Evolutionary conservation across 1,284 basidiomycete genomes (phyloP), one percentile per base, ranked within the genome.

Genomic region (Cystobasidium slooffiae): DNA sequence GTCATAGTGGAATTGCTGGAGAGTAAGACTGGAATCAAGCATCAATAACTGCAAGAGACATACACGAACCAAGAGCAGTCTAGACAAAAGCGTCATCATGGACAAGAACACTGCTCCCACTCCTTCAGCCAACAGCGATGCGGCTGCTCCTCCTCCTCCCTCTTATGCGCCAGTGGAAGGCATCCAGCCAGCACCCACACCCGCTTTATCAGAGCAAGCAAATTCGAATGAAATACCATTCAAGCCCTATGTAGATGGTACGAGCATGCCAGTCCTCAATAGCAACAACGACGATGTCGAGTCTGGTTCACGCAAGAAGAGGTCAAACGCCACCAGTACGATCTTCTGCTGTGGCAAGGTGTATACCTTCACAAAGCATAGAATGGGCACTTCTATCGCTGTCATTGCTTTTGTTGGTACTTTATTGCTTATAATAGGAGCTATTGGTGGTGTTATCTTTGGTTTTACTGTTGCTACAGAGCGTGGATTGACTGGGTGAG

Each of bases 401-500:
- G 53, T 56, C 6, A 37, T 37, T 56, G 53, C 53, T 6, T 56
- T 56, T 37, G 53, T 56, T 31, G 53, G 10, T 24, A 12, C 39
- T 14, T n/a, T 56, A 9, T 37, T 56, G 10, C 24, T 67, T 16
- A 18, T 55, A 12, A 1, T 68, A 4, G 67, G 18, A 22, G 43
- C 41, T 53, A 4, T 68, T 12, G 67, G 41, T 49, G 67, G 53
- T 18, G 59, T 68, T 39, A 46, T 31, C 6, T 68, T 68, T 46
- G 67, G 67, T 6, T 58, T 68, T 44, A 37, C 53, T 41, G 67
- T 68, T 18, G 55, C 53, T 20, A 41, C 58, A 7, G 67, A 68
- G 43, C 56, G 58, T 37, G 67, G 67, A 39, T 44, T 68, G 67
- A 68, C 67, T 43, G 67, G 67, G 67, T 68, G 55, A 58, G 67